These are phyloP conservation scores for Xylariomycetidae sp. DNA, from an alignment of 2,329 filamentous ascomycete genomes.

Conservation along the genomic window DNA sequence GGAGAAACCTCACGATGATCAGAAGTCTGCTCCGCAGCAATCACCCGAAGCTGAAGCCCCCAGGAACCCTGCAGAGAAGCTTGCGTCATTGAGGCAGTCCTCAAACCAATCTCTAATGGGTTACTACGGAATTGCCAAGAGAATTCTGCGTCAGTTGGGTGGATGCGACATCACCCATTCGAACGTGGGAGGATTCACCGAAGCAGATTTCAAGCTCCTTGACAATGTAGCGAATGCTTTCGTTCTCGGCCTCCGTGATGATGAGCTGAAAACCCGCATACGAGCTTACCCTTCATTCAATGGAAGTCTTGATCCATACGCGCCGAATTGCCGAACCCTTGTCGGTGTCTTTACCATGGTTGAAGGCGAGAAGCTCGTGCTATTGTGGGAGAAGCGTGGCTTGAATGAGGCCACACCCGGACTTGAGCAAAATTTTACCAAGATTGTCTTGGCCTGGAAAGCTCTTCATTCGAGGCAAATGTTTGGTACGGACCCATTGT, in stretches of 20 bases:
- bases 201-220: conserved; percentile 43
- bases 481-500: conserved; percentile 42
- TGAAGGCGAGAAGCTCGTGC: conserved; percentile 52
- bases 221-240: conserved; percentile 51
- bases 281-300: conserved; percentile 42
- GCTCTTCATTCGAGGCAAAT: conserved; percentile 33
- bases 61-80: conserved; percentile 12
- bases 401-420: conserved; percentile 30
- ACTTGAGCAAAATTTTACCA: conserved; percentile 32
- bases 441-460: conserved; percentile 41
- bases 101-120: conserved; percentile 35
- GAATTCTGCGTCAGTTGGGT: conserved; percentile 42
- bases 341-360: conserved; percentile 48
- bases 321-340: conserved; percentile 41
- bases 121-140: conserved; percentile 47
- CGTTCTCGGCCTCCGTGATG: conserved; percentile 47
- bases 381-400: conserved; percentile 37
- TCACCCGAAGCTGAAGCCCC: not conserved
- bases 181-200: conserved; percentile 38
- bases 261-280: conserved; percentile 40
- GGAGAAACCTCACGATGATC: conserved; percentile 1
- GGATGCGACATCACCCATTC: conserved; percentile 47
- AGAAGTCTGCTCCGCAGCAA: conserved; percentile 7
- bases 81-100: conserved; percentile 35
- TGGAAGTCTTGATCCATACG: conserved; percentile 23